phyloP scores from a whole-genome alignment of 2,329 filamentous ascomycete species.

The Elsinoe necatrix region DNA sequence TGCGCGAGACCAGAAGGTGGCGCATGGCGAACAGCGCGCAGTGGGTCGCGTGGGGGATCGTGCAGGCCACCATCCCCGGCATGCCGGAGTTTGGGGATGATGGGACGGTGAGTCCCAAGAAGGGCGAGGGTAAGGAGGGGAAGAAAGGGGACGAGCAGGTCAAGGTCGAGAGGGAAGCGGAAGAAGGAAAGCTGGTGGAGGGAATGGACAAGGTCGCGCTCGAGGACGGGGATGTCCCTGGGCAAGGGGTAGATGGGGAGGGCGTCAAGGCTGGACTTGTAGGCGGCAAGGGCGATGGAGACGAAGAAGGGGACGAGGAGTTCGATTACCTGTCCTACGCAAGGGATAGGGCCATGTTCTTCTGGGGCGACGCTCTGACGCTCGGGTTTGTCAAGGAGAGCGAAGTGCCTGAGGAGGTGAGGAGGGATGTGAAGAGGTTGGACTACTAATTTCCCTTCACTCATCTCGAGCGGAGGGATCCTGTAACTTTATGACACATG shows the following conservation, averaged over 20 bases:
- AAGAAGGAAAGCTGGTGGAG: constrained; percentile 40
- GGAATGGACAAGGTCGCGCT: constrained; percentile 10
- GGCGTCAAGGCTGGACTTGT: constrained; percentile 13
- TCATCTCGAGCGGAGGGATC: too few relatives aligned
- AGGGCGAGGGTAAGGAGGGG: constrained; percentile 20
- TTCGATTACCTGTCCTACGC: constrained; percentile 93
- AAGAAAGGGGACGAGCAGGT: constrained; percentile 45
- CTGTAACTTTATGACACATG: too few relatives aligned
- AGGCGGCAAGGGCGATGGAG: constrained; percentile 38
- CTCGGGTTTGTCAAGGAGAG: constrained; percentile 66
- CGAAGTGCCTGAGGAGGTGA: constrained; percentile 65
- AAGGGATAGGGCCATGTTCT: constrained; percentile 82
- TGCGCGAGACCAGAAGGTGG: constrained; percentile 78
- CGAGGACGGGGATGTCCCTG: constrained; percentile 21
- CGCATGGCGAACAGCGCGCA: constrained; percentile 76
- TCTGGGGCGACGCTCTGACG: constrained; percentile 81
- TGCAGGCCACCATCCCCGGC: constrained; percentile 81
- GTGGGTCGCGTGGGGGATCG: constrained; percentile 94
- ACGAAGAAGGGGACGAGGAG: constrained; percentile 56
- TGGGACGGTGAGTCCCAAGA: constrained; percentile 17
- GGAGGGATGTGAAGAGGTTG: constrained; percentile 58
- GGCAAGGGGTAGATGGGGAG: not conserved
- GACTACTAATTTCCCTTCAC: constrained; percentile 49
- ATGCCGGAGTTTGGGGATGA: constrained; percentile 43
- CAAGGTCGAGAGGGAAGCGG: constrained; percentile 45